Evolutionary conservation across 257 asterid species (phyloP).

Genomic region (Penstemon eatonii): DNA sequence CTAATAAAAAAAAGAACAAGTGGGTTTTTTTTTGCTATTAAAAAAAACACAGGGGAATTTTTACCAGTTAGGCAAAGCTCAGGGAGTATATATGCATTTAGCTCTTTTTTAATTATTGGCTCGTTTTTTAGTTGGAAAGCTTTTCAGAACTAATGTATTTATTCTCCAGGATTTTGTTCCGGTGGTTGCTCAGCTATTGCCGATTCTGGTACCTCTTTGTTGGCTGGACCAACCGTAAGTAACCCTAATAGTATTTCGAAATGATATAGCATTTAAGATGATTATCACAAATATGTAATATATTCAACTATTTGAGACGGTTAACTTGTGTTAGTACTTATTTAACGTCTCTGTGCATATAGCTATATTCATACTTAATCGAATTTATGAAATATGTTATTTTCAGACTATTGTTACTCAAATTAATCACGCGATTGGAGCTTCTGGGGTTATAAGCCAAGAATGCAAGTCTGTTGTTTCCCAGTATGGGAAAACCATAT

Average conservation of each 20-base stretch:
- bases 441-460: conserved; percentile 80
- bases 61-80: no score
- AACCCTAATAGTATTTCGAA: conserved; percentile 2
- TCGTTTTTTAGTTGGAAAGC: not conserved
- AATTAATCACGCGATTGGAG: conserved; percentile 92
- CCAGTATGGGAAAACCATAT: conserved; percentile 63
- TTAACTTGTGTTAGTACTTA: no score
- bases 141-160: conserved; percentile 23
- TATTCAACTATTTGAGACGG: no score
- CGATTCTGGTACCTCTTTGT: conserved; percentile 90
- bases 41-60: no score
- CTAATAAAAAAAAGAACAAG: no score
- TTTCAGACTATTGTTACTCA: conserved; percentile 64
- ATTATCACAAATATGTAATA: not conserved
- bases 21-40: no score
- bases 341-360: conserved; percentile 17
- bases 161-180: conserved; percentile 61
- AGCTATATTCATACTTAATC: not conserved
- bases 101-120: not conserved
- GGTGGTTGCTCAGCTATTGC: conserved; percentile 91
- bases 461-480: conserved; percentile 78
- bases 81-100: no score
- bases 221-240: conserved; percentile 95
- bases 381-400: conserved; percentile 6
- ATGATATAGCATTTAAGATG: not conserved